Base-by-base conservation (phyloP, 2,329 filamentous ascomycete genomes). In the Clonostachys byssicola region DNA sequence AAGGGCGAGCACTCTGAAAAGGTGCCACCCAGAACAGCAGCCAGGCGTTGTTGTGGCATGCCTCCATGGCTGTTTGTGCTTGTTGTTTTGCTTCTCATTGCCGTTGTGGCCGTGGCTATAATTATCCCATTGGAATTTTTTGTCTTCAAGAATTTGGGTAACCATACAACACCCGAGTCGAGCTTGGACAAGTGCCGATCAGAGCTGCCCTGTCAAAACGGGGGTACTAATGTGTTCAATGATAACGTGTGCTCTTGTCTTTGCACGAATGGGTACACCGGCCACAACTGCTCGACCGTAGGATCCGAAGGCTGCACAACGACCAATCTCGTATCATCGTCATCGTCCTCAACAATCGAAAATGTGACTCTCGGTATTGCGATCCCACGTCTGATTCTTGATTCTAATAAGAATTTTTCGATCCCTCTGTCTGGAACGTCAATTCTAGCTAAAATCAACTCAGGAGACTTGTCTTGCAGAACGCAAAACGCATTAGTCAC, bases 401-500 rank as follows among this genome's bases (percentile, higher is more conserved):
- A 78, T 42, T 81, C 87, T 0, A 67, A 81, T 49, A 60, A 68
- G 18, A 87, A 89, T 55, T 97, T 89, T 66, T 85, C 83, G 4
- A 80, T 99, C 42, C 80, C 88, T 0, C 77, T 99, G 1, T 81
- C 87, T 41, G 75, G 80, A 5, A 80, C 80, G 1, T 76, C 76
- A 8, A 80, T 97, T 45, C 69, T 96, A 47, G 82, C 85, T 2
- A 80, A 90, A 43, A 89, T 97, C 64, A 92, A 87, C 58, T 69
- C 77, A 6, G 80, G 79, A 34, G 86, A 86, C 53, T 72, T 96
- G 14, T 91, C 88, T 47, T 99, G 94, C 65, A 81, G 82, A 9
- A 82, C 85, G 0, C 87, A 96, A 63, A 97, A 97, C 58, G 86
- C 90, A 0, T 75, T 99, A 5, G 86, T 97, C 14, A 90, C 88